Conservation (phyloP, 805 yeast species). For the Nakazawaea siamensis region DNA sequence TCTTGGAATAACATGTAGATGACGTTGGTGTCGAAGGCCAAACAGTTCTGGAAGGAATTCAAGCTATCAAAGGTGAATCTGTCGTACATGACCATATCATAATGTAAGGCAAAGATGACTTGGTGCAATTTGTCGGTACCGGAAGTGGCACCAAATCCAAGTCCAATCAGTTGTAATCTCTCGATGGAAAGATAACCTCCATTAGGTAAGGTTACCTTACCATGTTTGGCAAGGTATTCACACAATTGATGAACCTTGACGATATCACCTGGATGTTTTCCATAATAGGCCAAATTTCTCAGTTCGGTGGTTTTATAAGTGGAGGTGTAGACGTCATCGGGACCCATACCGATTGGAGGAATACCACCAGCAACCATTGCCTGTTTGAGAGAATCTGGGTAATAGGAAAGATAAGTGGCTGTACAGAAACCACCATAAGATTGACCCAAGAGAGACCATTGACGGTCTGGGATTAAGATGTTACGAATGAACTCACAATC, state of each 20-base stretch:
- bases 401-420: conserved; percentile 39
- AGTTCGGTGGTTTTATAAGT: conserved; percentile 39
- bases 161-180: conserved; percentile 46
- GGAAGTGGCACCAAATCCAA: conserved; percentile 41
- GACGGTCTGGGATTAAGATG: conserved; percentile 24
- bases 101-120: conserved; percentile 29
- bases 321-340: conserved; percentile 40
- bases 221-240: conserved; percentile 21
- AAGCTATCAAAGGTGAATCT: conserved; percentile 30
- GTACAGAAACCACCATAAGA: conserved; percentile 49
- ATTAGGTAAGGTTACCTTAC: conserved; percentile 32
- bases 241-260: conserved; percentile 28
- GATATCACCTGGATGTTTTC: conserved; percentile 39
- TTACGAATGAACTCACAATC: conserved; percentile 41
- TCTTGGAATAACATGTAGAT: conserved; percentile 51
- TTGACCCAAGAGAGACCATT: conserved; percentile 50
- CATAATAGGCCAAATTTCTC: conserved; percentile 38
- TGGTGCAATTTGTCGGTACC: conserved; percentile 41
- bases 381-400: conserved; percentile 30
- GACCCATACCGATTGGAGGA: conserved; percentile 38
- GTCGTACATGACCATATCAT: conserved; percentile 29
- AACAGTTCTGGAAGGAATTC: conserved; percentile 21
- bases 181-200: conserved; percentile 42
- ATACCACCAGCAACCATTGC: conserved; percentile 50
- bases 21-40: conserved; percentile 44